phyloP scores from a whole-genome alignment of 768 basidiomycete genomes.

The Kwoniella sp. region DNA sequence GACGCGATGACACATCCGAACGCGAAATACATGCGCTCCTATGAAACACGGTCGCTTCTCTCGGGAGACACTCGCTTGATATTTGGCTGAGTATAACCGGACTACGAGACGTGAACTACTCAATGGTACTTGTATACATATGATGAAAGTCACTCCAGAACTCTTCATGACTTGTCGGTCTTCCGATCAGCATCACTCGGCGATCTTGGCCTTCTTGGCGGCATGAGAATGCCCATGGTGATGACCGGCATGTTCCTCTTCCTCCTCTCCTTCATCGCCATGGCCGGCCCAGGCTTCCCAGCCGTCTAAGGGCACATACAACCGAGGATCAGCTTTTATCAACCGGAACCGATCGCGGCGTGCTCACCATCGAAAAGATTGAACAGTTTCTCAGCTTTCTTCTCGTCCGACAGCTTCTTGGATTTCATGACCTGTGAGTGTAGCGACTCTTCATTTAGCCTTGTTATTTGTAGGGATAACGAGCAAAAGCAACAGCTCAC shows the following conservation, averaged over 20 bases:
- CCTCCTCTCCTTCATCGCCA: slow-evolving; percentile 15
- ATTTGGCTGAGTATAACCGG: too few species aligned
- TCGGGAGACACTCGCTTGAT: too few species aligned
- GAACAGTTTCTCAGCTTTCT: slow-evolving; percentile 47
- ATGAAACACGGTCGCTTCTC: too few species aligned
- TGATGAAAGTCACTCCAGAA: too few species aligned
- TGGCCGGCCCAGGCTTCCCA: slow-evolving; percentile 50
- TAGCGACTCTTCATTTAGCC: background rate
- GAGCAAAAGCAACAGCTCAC: slow-evolving; percentile 8
- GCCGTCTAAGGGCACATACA: slow-evolving; percentile 30
- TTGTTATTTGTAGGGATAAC: slow-evolving; percentile 10
- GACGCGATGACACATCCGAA: too few species aligned
- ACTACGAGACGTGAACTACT: too few species aligned
- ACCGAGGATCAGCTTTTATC: too few species aligned
- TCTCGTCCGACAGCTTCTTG: slow-evolving; percentile 21
- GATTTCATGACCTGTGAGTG: slow-evolving; percentile 25
- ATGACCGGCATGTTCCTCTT: slow-evolving; percentile 13
- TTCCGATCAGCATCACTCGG: too few species aligned
- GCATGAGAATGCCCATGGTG: slow-evolving; percentile 18
- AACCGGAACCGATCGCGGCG: too few species aligned
- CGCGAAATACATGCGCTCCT: too few species aligned
- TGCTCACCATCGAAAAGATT: slow-evolving; percentile 45
- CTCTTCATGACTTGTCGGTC: too few species aligned
- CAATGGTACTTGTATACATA: too few species aligned
- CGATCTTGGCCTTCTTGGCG: slow-evolving; percentile 14